phyloP scores from a whole-genome alignment of 1,139 yeast genomes.

The Blastobotrys proliferans region DNA sequence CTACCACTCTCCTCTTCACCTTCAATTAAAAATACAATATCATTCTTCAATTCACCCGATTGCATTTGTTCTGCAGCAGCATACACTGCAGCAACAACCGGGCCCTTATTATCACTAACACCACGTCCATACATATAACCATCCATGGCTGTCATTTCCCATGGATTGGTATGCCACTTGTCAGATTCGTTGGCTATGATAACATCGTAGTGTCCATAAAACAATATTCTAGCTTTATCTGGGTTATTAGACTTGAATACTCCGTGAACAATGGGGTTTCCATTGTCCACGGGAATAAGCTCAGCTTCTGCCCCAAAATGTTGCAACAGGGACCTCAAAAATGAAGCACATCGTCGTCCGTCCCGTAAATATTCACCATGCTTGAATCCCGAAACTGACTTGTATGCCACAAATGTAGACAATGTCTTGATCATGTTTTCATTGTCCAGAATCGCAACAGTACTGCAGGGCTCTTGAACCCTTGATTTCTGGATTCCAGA shows the following conservation, averaged over 20 bases:
- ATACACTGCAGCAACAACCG: slow-evolving; percentile 81
- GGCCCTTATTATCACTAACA: slow-evolving; percentile 93
- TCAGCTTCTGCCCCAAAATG: slow-evolving; percentile 73
- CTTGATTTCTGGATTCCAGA: neutral
- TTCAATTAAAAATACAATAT: slow-evolving; percentile 79
- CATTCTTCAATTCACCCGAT: slow-evolving; percentile 53
- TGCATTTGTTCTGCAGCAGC: slow-evolving; percentile 74
- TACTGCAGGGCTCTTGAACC: neutral
- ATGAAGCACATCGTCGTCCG: slow-evolving; percentile 83
- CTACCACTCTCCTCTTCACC: slow-evolving; percentile 97
- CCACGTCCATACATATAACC: slow-evolving; percentile 93
- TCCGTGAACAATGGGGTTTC: slow-evolving; percentile 82
- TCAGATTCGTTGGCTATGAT: slow-evolving; percentile 60
- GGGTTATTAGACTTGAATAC: slow-evolving; percentile 43
- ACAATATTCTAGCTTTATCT: slow-evolving; percentile 44
- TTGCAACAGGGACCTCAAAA: slow-evolving; percentile 56
- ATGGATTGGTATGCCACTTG: slow-evolving; percentile 77
- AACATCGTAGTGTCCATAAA: slow-evolving; percentile 97
- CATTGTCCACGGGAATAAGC: slow-evolving; percentile 65
- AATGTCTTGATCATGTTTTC: slow-evolving; percentile 64
- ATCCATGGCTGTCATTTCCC: slow-evolving; percentile 64
- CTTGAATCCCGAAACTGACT: slow-evolving; percentile 74
- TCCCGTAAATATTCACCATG: slow-evolving; percentile 60
- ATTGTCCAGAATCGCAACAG: slow-evolving; percentile 38
- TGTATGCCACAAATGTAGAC: slow-evolving; percentile 57